These are phyloP conservation scores for Dioscorea dumetorum DNA, from an alignment of 106 monocot species.

Conservation along the genomic window DNA sequence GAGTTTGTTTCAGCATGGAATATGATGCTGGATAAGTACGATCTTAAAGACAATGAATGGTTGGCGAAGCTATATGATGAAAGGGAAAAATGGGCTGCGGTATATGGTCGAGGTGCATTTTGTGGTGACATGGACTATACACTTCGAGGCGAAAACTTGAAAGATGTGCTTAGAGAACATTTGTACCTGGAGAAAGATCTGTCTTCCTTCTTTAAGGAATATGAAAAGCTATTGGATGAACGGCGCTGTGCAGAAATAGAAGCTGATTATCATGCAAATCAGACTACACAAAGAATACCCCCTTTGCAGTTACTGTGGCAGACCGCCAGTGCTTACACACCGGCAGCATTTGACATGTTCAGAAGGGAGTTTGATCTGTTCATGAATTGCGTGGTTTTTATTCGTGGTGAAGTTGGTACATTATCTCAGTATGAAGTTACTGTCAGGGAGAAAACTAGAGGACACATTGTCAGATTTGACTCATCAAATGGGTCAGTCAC, in stretches of 20 bases:
- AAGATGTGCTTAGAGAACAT: constrained; percentile 26
- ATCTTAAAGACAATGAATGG: constrained; percentile 54
- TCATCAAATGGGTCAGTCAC: constrained; percentile 36
- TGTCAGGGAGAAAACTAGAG: constrained; percentile 35
- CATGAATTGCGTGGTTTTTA: constrained; percentile 47
- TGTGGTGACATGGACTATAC: constrained; percentile 46
- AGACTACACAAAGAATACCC: constrained; percentile 33
- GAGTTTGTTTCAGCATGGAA: constrained; percentile 53
- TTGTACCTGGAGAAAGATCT: constrained; percentile 36
- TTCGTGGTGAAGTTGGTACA: constrained; percentile 46
- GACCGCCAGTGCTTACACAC: constrained; percentile 53
- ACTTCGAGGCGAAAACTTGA: constrained; percentile 35
- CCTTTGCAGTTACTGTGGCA: constrained; percentile 47
- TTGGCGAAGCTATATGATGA: constrained; percentile 47
- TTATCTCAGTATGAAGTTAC: constrained; percentile 46
- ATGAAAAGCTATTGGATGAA: constrained; percentile 34
- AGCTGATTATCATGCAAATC: constrained; percentile 54
- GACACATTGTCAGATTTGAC: constrained; percentile 61
- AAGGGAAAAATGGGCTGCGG: constrained; percentile 48
- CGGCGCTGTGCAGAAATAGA: constrained; percentile 38
- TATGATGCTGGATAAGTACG: constrained; percentile 42
- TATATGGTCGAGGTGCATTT: constrained; percentile 38
- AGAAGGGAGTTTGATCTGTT: constrained; percentile 53
- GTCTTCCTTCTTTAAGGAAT: constrained; percentile 29
- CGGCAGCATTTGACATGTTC: constrained; percentile 47